Evolutionary conservation across 2,329 filamentous ascomycete species (phyloP).

Genomic region (Beauveria bassiana): DNA sequence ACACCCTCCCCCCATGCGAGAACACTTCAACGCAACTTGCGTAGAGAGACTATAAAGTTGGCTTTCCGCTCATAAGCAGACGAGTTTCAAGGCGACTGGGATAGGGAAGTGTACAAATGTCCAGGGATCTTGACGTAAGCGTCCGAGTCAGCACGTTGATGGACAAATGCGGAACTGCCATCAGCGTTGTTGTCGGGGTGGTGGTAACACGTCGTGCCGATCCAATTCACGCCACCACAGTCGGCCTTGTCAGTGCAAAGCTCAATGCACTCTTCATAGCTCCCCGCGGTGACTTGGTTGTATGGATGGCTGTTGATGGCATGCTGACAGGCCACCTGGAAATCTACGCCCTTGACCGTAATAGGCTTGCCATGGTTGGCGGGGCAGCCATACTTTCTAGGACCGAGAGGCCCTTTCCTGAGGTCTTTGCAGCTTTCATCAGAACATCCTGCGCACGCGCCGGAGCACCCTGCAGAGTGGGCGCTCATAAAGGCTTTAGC

Average conservation of each 20-base stretch:
- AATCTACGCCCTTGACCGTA: background rate
- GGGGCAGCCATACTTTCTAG: background rate
- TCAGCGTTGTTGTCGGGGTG: background rate
- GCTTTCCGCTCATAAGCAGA: background rate
- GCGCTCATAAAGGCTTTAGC: constrained; percentile 15
- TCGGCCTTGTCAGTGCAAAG: background rate
- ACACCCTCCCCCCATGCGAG: background rate
- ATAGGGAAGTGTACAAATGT: background rate
- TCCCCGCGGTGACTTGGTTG: background rate
- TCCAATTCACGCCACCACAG: background rate
- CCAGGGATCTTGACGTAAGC: background rate
- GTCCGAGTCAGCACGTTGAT: background rate
- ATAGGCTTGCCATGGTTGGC: background rate
- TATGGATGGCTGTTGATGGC: background rate
- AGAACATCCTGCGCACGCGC: background rate
- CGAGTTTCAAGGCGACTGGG: background rate
- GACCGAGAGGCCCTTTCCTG: background rate
- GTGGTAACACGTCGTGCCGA: background rate
- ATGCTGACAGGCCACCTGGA: background rate
- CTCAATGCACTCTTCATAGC: background rate
- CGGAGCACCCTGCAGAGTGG: constrained; percentile 14
- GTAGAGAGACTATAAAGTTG: background rate
- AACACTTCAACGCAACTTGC: background rate
- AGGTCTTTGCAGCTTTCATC: background rate
- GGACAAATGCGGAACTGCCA: background rate